A percentile compares a stretch with the other conserved stretches of the same genome.
Conservation (phyloP, 768 basidiomycete genomes). For the Lentinula boryana region DNA sequence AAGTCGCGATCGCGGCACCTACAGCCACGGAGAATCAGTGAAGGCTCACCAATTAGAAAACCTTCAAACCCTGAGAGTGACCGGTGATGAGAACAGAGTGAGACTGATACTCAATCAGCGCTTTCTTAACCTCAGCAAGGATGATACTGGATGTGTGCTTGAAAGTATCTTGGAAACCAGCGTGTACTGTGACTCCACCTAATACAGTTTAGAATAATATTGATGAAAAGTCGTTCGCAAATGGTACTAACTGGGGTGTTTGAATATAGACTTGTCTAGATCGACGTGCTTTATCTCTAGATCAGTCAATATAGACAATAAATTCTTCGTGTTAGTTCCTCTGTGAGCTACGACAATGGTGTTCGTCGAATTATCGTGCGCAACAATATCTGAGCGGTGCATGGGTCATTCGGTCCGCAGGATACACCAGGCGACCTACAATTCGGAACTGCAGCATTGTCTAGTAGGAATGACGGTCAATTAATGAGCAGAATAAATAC, state of each 20-base stretch:
- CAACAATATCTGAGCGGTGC: constrained; percentile 13
- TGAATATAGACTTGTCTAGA: not conserved
- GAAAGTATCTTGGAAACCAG: not conserved
- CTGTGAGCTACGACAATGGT: constrained; percentile 22
- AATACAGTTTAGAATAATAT: not conserved
- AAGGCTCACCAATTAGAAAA: not conserved
- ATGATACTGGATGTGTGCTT: not conserved
- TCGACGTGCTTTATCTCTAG: not conserved
- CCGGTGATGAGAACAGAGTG: not conserved
- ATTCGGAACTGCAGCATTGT: not conserved
- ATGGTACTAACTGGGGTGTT: not conserved
- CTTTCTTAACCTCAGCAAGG: not conserved
- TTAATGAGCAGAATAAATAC: no score
- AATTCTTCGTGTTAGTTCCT: constrained; percentile 17
- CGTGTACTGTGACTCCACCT: not conserved
- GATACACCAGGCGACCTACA: not conserved
- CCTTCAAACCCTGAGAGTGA: not conserved
- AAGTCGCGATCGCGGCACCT: not conserved
- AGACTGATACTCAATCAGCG: not conserved
- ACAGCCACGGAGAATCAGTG: not conserved
- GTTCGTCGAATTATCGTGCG: constrained; percentile 12
- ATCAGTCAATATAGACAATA: not conserved
- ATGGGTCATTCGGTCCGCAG: not conserved
- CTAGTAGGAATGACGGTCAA: not conserved
- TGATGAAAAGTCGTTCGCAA: not conserved